Evolutionary conservation across 805 yeast genomes (phyloP), one percentile per base, ranked within the genome.

Genomic region (Metschnikowia rubicola): DNA sequence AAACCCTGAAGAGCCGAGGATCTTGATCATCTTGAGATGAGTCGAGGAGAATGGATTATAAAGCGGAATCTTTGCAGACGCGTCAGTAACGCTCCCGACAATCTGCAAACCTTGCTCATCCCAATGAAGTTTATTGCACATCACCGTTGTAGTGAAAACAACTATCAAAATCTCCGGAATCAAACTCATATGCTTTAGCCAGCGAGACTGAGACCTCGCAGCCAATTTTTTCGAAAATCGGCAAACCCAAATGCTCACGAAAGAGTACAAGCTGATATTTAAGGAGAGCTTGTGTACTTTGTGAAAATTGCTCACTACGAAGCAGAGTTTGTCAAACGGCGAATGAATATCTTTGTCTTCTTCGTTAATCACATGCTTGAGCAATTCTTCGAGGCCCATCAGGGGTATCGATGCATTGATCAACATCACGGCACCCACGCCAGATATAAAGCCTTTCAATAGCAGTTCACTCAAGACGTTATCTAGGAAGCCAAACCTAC

Each of bases 151-250:
- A 0, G 79, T 58, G 0, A 81, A 68, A 1, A 92, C 90, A n/a
- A 86, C 85, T 4, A 86, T 57, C 47, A 92, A 69, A 34, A 92
- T 91, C 54, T 92, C 98, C 0, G 99, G 98, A 30, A 94, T 64
- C 50, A 85, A 86, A 0, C 83, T 74, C 10, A 80, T 74, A 48
- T 71, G 66, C 33, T 72, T 49, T 3, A 45, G 46, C 32, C 29
- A 51, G 19, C 39, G 28, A 10, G 42, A 55, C 15, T 47, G 51
- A 6, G 44, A 41, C 11, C 44, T 48, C n/a, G 41, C 32, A 17
- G 53, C 51, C 41, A 63, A 55, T 29, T 73, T 57, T 54, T 67
- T 68, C 46, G 70, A 67, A 54, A 76, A 75, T 21, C 76, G 38
- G 2, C 66, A 40, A 19, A 80, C 69, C 50, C 80, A 58, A 2